Evolutionary conservation across 148 eudicot species (phyloP), one percentile per base, ranked within the genome.

Genomic region (Nepenthes gracilis): DNA sequence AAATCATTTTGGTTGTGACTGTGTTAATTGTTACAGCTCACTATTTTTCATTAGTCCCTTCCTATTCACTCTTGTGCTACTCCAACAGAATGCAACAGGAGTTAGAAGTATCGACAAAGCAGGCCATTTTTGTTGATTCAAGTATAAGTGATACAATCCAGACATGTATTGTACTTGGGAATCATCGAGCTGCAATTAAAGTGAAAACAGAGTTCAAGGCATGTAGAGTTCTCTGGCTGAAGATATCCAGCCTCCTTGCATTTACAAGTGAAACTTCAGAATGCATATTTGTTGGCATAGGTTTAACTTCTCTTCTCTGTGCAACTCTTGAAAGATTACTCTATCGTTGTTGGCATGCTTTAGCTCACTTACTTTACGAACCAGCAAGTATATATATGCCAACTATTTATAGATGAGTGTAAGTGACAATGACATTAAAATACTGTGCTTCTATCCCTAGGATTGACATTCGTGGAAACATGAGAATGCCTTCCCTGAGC

Each of bases 91-190:
- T 84, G 54, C 99, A 93, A 71, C 96, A 89, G 71, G 96, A 84
- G 58, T 65, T 89, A 53, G 97, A 89, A 75, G 92, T 86, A 53
- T 66, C 82, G 15, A 89, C 96, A 49, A 93, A 93, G 72, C 99
- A 93, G 79, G 77, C 95, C 33, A 84, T 93, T 43, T 93, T 93
- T 78, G 89, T 93, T 63, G 97, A 86, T 74, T 93, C 99, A 63
- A 93, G 99, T 74, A 85, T 93, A 54, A 93, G 92, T 73, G 99
- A 93, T 70, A 93, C 99, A 58, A 93, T 93, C 40, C 87, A 97
- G 35, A 93, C 99, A 14, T 93, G 99, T 67, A 93, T 93, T 63
- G 96, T 86, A 32, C 83, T 88, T 59, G 96, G 96, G 64, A 86
- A 93, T 75, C 96, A 93, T 64, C 83, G 83, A 54, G 99, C 85